Conservation (phyloP, 805 yeast genomes). For the Candida ponderosae region DNA sequence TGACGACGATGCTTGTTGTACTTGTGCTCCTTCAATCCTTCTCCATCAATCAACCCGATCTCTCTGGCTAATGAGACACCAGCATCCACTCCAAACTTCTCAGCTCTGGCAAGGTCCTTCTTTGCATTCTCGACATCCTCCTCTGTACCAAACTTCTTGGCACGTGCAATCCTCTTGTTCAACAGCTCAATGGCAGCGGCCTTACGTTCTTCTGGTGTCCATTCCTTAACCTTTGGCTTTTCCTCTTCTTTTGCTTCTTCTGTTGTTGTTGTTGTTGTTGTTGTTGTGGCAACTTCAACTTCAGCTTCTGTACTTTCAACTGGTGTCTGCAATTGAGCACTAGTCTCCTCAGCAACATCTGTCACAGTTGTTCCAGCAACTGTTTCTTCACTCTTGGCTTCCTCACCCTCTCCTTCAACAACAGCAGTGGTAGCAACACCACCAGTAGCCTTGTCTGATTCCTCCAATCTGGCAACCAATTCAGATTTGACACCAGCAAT, state of each 20-base stretch:
- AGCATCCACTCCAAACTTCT: conserved; percentile 75
- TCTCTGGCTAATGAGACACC: conserved; percentile 62
- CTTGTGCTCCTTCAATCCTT: conserved; percentile 4
- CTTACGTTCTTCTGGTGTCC: conserved; percentile 65
- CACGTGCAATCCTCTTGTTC: conserved; percentile 59
- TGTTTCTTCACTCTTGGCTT: conserved; percentile 2
- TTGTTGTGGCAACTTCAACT: conserved; percentile 3
- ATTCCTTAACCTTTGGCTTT: conserved; percentile 24
- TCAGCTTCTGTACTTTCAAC: not conserved
- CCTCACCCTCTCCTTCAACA: conserved; percentile 4
- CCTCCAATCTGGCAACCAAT: conserved; percentile 55
- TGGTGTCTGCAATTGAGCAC: conserved; percentile 1
- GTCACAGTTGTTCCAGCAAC: conserved; percentile 3
- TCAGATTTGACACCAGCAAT: conserved; percentile 78
- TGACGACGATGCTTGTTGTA: not conserved
- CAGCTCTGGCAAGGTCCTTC: conserved; percentile 60
- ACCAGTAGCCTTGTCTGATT: conserved; percentile 32
- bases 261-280: not conserved
- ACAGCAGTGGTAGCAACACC: conserved; percentile 10
- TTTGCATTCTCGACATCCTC: conserved; percentile 41
- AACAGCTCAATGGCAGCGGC: conserved; percentile 60
- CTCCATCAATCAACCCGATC: conserved; percentile 38
- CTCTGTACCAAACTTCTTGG: conserved; percentile 72
- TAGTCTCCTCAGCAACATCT: conserved; percentile 6
- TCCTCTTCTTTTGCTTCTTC: conserved; percentile 14